Percentiles rank a stretch among this genome's conserved stretches.
phyloP scores from a whole-genome alignment of 2,329 filamentous ascomycete species.

The Sclerotinia sclerotiorum region DNA sequence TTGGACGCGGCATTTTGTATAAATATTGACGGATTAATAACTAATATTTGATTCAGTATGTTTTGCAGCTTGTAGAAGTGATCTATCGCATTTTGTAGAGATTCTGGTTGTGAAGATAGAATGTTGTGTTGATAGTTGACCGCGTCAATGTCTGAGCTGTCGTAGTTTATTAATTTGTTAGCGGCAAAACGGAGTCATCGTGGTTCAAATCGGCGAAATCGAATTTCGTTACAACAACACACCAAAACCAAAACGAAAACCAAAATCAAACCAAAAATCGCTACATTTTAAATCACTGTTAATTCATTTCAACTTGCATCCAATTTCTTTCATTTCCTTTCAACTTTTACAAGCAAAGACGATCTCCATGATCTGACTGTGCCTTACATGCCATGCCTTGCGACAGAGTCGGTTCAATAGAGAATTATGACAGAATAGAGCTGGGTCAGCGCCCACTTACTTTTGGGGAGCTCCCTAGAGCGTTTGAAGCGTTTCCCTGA shows the following conservation, averaged over 20 bases:
- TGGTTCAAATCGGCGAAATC: not conserved
- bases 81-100: not conserved
- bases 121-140: not conserved
- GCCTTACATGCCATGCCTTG: too few species aligned
- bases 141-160: not conserved
- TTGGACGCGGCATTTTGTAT: conserved; percentile 10
- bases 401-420: not conserved
- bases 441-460: not conserved
- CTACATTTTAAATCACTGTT: too few species aligned
- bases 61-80: not conserved
- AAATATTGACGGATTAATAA: not conserved
- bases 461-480: not conserved
- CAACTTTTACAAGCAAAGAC: not conserved
- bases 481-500: not conserved
- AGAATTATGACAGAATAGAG: not conserved
- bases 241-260: not conserved
- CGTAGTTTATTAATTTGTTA: not conserved
- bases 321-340: too few species aligned
- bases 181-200: not conserved
- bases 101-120: not conserved
- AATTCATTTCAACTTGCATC: not conserved
- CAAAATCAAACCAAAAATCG: not conserved
- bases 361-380: not conserved
- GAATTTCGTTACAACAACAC: not conserved
- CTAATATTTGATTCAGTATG: not conserved